Conservation (phyloP, 2,329 filamentous ascomycete species). For the Xylaria digitata region DNA sequence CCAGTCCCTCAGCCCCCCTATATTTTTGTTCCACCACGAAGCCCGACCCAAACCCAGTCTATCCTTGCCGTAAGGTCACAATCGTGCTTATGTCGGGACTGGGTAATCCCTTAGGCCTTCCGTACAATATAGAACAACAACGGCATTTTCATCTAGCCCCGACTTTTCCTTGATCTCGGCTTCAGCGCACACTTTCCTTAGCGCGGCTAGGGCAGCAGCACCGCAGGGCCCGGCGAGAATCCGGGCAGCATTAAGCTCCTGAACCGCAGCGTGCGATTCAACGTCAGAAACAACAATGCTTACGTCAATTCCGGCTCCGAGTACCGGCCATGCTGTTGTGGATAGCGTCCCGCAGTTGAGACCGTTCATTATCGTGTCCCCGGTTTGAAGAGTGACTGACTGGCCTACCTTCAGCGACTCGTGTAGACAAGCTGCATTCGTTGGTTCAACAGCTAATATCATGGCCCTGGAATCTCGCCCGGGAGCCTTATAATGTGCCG, state of each 20-base stretch:
- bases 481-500: slow-evolving; percentile 65
- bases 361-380: slow-evolving; percentile 76
- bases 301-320: slow-evolving; percentile 69
- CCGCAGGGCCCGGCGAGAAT: slow-evolving; percentile 51
- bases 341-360: slow-evolving; percentile 79
- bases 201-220: slow-evolving; percentile 61
- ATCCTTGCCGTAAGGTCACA: slow-evolving; percentile 17
- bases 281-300: slow-evolving; percentile 69
- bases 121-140: slow-evolving; percentile 74
- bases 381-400: slow-evolving; percentile 63
- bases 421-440: slow-evolving; percentile 69
- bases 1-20: slow-evolving; percentile 17
- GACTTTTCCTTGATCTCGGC: slow-evolving; percentile 48
- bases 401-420: slow-evolving; percentile 63
- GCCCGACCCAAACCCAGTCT: slow-evolving; percentile 20
- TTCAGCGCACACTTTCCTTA: slow-evolving; percentile 59
- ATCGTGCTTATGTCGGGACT: slow-evolving; percentile 48
- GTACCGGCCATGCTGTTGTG: slow-evolving; percentile 70
- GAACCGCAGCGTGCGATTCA: slow-evolving; percentile 69
- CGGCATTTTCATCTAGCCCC: slow-evolving; percentile 59
- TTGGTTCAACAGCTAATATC: slow-evolving; percentile 77
- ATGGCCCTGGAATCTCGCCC: slow-evolving; percentile 42
- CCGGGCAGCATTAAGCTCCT: slow-evolving; percentile 58
- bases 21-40: slow-evolving; percentile 22
- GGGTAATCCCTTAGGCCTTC: slow-evolving; percentile 69